Percentiles rank a stretch among this genome's conserved stretches.
phyloP scores from a whole-genome alignment of 441 rosid species.

The Breynia disticha region DNA sequence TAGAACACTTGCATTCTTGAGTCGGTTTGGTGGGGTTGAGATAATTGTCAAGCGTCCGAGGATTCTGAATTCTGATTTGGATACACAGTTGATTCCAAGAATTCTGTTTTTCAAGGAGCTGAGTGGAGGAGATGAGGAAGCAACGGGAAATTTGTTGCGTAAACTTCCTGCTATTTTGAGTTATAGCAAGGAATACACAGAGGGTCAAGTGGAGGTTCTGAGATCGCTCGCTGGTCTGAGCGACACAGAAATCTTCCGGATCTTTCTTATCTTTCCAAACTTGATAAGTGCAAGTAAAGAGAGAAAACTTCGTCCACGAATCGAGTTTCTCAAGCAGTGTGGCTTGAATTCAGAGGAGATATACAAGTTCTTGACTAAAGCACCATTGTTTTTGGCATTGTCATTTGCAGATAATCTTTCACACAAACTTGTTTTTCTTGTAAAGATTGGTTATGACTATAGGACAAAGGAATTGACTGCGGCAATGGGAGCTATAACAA shows the following conservation, averaged over 20 bases:
- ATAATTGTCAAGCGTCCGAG: constrained; percentile 45
- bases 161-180: constrained; percentile 58
- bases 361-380: constrained; percentile 60
- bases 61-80: constrained; percentile 51
- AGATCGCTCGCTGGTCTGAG: constrained; percentile 62
- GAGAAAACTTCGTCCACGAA: constrained; percentile 58
- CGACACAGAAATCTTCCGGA: constrained; percentile 50
- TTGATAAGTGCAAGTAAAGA: constrained; percentile 58
- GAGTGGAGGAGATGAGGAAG: constrained; percentile 52
- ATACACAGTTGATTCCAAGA: constrained; percentile 52
- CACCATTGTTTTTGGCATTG: constrained; percentile 59
- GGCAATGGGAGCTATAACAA: constrained; percentile 63
- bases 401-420: constrained; percentile 45
- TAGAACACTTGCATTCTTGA: constrained; percentile 39
- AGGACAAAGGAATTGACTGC: constrained; percentile 50
- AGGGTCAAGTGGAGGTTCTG: constrained; percentile 45
- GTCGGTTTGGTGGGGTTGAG: constrained; percentile 48
- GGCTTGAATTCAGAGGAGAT: constrained; percentile 50
- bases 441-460: constrained; percentile 56
- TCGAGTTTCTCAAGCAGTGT: constrained; percentile 58
- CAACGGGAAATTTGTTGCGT: constrained; percentile 37
- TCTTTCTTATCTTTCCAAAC: constrained; percentile 54
- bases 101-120: constrained; percentile 41
- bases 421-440: constrained; percentile 50
- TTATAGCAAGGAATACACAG: constrained; percentile 46